Percentiles rank a stretch among this genome's conserved stretches.
Conservation (phyloP, 352 stramenopile species). For the Pythium rhizo-oryzae region DNA sequence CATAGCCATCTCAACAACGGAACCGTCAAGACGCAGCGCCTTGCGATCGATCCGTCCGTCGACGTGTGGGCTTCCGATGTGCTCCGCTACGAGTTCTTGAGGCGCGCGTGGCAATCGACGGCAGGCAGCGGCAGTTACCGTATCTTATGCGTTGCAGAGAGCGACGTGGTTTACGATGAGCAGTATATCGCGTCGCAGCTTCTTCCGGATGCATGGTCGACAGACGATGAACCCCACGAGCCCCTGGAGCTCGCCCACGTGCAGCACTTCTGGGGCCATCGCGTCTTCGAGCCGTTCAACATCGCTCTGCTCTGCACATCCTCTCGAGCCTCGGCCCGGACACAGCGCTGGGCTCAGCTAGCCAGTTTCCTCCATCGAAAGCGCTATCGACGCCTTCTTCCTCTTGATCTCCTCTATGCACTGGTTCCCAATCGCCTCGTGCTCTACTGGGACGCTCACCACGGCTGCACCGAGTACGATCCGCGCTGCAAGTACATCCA, state of each 20-base stretch:
- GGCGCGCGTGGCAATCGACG: neutral
- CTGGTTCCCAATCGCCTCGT: constrained; percentile 2
- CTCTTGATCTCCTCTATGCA: neutral
- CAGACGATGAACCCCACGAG: neutral
- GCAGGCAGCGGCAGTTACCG: neutral
- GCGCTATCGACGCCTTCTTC: constrained; percentile 11
- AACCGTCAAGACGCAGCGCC: neutral
- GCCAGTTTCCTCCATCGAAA: constrained; percentile 16
- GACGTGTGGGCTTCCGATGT: constrained; percentile 19
- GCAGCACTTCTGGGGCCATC: constrained; percentile 18
- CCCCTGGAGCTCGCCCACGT: constrained; percentile 14
- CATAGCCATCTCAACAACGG: constrained; percentile 10
- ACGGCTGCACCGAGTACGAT: constrained; percentile 11
- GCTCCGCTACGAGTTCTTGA: constrained; percentile 19
- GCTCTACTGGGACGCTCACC: constrained; percentile 12
- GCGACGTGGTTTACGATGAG: constrained; percentile 17
- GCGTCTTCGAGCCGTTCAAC: constrained; percentile 13
- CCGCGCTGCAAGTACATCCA: constrained; percentile 21
- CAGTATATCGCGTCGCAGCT: constrained; percentile 6
- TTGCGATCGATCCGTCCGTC: constrained; percentile 1
- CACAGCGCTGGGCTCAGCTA: neutral
- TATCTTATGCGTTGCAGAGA: constrained; percentile 7
- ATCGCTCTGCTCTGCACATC: constrained; percentile 16
- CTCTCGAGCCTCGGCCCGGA: neutral
- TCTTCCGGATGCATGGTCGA: neutral